Base-by-base conservation (phyloP, 2,329 filamentous ascomycete genomes). In the Fusarium graminum region DNA sequence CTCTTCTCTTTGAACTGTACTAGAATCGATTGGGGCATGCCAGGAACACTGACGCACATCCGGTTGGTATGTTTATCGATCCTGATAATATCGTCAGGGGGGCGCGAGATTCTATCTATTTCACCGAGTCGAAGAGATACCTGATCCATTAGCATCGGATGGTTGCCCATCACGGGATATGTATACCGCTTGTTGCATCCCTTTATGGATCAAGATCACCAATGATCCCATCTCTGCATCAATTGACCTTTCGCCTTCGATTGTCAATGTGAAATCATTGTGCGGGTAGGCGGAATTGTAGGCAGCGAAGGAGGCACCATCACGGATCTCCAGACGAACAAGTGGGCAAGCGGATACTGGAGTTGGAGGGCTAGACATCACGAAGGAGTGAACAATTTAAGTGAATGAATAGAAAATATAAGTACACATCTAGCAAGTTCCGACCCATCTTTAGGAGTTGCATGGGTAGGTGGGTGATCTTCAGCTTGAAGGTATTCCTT, bases 271-370 rank as follows among this genome's bases (percentile, higher is more conserved):
- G 44, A 77, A 70, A 12, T 60, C 42, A 43, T 46, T 70, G 8
- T 61, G 51, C 22, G 68, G 66, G 7, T 39, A 63, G 4, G 38
- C 46, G 11, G 73, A 68, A 45, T 70, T 64, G 39, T 70, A 76
- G 4, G 66, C 49, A 34, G 58, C 69, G 9, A 63, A 52, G 7
- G 63, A 61, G 8, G 36, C 22, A 14, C 65, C 69, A 53, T 73
- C 67, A 17, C 65, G 67, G 19, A 78, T 70, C 54, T 77, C 74
- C 13, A 78, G 56, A 40, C 70, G 67, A 45, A 53, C 62, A 39
- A 78, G 74, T n/a, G 69, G 69, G 41, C 74, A 76, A 6, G 59
- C 49, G 7, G 69, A 74, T 16, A 78, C 70, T 12, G 76, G 76
- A 10, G 73, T 75, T 12, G 69, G 65, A 17, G 74, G 68, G 3